A percentile compares a stretch with the other conserved stretches of the same genome.
Conservation (phyloP, 2,329 filamentous ascomycete genomes). For the Saccharata proteae region DNA sequence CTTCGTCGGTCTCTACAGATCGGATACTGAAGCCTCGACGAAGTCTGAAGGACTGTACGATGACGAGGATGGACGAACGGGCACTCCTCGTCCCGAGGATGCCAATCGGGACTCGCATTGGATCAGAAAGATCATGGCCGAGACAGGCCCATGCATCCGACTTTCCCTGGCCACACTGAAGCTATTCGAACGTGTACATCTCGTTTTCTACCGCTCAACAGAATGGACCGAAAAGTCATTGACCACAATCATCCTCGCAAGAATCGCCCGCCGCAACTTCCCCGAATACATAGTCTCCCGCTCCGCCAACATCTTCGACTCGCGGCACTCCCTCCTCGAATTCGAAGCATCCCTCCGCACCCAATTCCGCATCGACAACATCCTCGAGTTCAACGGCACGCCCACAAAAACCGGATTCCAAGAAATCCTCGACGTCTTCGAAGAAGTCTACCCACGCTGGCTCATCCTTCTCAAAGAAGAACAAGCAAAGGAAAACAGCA, state of each 20-base stretch:
- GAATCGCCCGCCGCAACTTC: slow-evolving; percentile 78
- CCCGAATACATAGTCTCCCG: slow-evolving; percentile 83
- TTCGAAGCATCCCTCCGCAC: slow-evolving; percentile 79
- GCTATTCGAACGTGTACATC: slow-evolving; percentile 84
- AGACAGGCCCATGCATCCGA: slow-evolving; percentile 73
- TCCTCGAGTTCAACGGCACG: slow-evolving; percentile 68
- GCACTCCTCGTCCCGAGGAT: slow-evolving; percentile 17
- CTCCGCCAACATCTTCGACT: slow-evolving; percentile 77
- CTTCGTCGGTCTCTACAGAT: slow-evolving; percentile 53
- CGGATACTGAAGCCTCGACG: slow-evolving; percentile 46
- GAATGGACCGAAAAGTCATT: slow-evolving; percentile 97
- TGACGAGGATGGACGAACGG: slow-evolving; percentile 17
- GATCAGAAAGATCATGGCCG: slow-evolving; percentile 60
- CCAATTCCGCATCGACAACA: slow-evolving; percentile 68
- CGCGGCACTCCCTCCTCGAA: slow-evolving; percentile 63
- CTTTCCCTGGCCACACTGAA: slow-evolving; percentile 61
- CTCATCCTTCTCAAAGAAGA: slow-evolving; percentile 59
- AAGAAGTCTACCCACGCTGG: slow-evolving; percentile 74
- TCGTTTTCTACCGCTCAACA: slow-evolving; percentile 91
- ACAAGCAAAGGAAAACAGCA: slow-evolving; percentile 59
- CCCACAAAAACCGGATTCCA: slow-evolving; percentile 53
- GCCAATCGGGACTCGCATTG: slow-evolving; percentile 64
- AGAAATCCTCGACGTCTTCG: slow-evolving; percentile 58
- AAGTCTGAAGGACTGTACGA: slow-evolving; percentile 30
- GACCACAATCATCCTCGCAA: slow-evolving; percentile 86